Percentiles rank a stretch among this genome's conserved stretches.
Conservation (phyloP, 768 basidiomycete genomes). For the button mushroom (Agaricus bisporus) region DNA sequence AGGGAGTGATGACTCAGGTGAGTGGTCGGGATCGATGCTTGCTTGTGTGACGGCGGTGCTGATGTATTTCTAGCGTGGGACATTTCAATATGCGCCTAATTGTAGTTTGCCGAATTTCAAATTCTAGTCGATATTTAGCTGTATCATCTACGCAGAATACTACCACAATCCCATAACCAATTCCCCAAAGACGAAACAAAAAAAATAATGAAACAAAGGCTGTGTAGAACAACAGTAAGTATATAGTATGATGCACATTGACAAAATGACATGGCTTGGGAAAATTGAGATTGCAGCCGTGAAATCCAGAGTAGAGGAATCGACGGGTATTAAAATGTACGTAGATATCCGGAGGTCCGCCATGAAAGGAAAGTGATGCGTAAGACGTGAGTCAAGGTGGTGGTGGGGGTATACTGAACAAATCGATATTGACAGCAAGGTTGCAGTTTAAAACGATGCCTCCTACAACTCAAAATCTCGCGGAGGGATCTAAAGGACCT, state of each 20-base stretch:
- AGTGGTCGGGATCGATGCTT: not conserved
- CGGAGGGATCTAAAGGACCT: slow-evolving; percentile 57
- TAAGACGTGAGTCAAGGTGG: slow-evolving; percentile 22
- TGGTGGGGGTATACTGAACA: slow-evolving; percentile 31
- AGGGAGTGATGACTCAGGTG: no score
- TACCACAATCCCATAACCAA: slow-evolving; percentile 6
- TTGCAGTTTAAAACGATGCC: slow-evolving; percentile 16
- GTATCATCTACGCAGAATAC: slow-evolving; percentile 9
- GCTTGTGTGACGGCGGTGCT: not conserved
- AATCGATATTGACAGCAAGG: slow-evolving; percentile 24
- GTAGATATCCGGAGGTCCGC: slow-evolving; percentile 26
- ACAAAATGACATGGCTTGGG: slow-evolving; percentile 11
- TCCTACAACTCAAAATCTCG: slow-evolving; percentile 36
- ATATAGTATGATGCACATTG: slow-evolving; percentile 15
- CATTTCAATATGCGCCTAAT: not conserved
- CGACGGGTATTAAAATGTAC: slow-evolving; percentile 28
- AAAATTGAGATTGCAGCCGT: slow-evolving; percentile 10
- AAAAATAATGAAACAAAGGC: slow-evolving; percentile 13
- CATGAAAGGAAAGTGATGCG: slow-evolving; percentile 18
- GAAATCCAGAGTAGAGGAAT: slow-evolving; percentile 13
- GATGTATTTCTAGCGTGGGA: not conserved
- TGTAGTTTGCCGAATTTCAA: no score
- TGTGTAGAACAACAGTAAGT: slow-evolving; percentile 3
- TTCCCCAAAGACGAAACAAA: slow-evolving; percentile 6
- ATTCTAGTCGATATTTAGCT: no score